A percentile compares a stretch with the other conserved stretches of the same genome.
These are phyloP conservation scores for Diaporthe sp. DNA, from an alignment of 2,329 filamentous ascomycete species.

Conservation along the genomic window DNA sequence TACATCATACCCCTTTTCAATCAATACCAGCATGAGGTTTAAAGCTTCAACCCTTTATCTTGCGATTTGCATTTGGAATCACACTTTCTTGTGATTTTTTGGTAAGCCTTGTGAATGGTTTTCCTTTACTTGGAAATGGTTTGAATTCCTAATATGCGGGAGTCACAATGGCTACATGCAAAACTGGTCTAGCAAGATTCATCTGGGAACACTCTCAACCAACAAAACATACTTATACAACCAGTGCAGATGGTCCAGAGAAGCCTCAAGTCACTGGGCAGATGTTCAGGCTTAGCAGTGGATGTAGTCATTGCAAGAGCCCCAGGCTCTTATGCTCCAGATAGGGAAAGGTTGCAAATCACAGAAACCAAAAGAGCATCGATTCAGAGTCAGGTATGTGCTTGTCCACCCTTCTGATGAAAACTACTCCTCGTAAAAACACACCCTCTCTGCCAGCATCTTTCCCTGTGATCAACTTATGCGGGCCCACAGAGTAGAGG, in stretches of 20 bases:
- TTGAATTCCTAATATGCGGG: too few species aligned
- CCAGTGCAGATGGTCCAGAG: background rate
- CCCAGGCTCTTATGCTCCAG: background rate
- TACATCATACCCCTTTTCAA: slow-evolving; percentile 33
- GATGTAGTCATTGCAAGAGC: background rate
- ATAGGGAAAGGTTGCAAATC: background rate
- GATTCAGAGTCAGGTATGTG: background rate
- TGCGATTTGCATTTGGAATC: background rate
- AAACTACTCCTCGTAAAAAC: too few species aligned
- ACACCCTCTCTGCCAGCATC: background rate
- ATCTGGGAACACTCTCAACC: background rate
- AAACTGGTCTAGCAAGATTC: too few species aligned
- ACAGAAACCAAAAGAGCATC: background rate
- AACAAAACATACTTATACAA: background rate
- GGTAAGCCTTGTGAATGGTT: too few species aligned
- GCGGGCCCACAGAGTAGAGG: background rate
- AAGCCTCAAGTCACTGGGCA: background rate
- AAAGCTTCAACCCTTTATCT: background rate
- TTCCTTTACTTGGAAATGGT: background rate
- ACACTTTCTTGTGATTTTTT: background rate
- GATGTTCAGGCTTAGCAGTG: too few species aligned
- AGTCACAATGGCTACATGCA: too few species aligned
- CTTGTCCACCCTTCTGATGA: background rate
- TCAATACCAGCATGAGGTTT: slow-evolving; percentile 34
- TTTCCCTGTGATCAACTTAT: background rate